These are phyloP conservation scores for Salix caprea DNA, from an alignment of 345 rosid species.

Conservation along the genomic window DNA sequence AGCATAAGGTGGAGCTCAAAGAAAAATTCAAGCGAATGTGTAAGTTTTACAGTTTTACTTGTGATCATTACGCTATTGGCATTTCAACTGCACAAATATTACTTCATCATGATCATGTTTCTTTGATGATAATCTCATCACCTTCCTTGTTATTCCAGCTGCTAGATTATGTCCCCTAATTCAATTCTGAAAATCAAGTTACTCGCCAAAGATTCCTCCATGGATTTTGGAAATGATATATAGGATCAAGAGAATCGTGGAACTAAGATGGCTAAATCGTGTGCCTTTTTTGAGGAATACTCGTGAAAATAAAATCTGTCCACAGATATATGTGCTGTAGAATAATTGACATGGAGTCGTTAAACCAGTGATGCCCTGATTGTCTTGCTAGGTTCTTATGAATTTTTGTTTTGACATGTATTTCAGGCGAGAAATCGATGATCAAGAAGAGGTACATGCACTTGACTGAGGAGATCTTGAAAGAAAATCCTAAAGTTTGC, in stretches of 20 bases:
- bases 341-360: too few relatives aligned
- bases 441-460: constrained; percentile 64
- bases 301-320: too few relatives aligned
- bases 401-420: not conserved
- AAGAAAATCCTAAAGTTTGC: constrained; percentile 53
- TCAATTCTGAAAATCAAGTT: too few relatives aligned
- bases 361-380: not conserved
- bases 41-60: constrained; percentile 25
- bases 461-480: constrained; percentile 60
- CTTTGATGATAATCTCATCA: not conserved
- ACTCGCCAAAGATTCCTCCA: too few relatives aligned
- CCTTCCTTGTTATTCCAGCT: not conserved
- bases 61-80: not conserved
- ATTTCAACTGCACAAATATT: not conserved
- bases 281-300: too few relatives aligned
- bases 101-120: not conserved
- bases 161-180: not conserved
- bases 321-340: too few relatives aligned
- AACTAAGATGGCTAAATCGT: too few relatives aligned
- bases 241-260: too few relatives aligned
- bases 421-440: constrained; percentile 64
- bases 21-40: constrained; percentile 60
- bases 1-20: constrained; percentile 48
- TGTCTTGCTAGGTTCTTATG: not conserved
- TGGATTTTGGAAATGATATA: too few relatives aligned